Conservation (phyloP, 768 basidiomycete genomes). For the Psilocybe sp. region DNA sequence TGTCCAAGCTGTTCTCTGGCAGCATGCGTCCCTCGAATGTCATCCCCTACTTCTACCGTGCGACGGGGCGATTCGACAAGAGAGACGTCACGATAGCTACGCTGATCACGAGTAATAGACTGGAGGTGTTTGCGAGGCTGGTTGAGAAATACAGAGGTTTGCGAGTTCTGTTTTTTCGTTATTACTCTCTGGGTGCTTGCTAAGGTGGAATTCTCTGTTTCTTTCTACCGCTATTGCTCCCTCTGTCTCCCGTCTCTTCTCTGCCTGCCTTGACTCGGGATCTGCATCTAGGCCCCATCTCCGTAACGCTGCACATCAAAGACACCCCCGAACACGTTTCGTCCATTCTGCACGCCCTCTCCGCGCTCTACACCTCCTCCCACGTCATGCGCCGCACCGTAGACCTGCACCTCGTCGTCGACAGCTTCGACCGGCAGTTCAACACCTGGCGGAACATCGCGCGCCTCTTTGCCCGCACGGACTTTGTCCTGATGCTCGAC, state of each 20-base stretch:
- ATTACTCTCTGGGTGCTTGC: too few species aligned
- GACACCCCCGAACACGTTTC: slow-evolving; percentile 44
- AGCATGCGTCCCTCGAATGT: slow-evolving; percentile 74
- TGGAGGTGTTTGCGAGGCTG: slow-evolving; percentile 68
- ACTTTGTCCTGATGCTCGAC: slow-evolving; percentile 88
- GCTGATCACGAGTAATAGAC: slow-evolving; percentile 76
- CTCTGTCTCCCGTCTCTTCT: not conserved
- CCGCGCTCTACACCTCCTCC: slow-evolving; percentile 64
- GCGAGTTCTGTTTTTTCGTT: slow-evolving; percentile 3
- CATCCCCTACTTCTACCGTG: slow-evolving; percentile 80
- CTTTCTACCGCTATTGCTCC: too few species aligned
- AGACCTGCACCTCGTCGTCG: slow-evolving; percentile 85
- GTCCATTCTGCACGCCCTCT: slow-evolving; percentile 57
- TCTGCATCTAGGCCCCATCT: slow-evolving; percentile 64
- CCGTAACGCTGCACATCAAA: slow-evolving; percentile 76
- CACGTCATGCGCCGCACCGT: slow-evolving; percentile 65
- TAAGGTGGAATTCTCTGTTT: too few species aligned
- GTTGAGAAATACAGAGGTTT: slow-evolving; percentile 75
- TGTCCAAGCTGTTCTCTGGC: slow-evolving; percentile 68
- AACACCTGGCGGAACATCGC: slow-evolving; percentile 90
- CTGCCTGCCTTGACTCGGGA: not conserved
- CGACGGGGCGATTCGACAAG: slow-evolving; percentile 47
- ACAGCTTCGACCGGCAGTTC: slow-evolving; percentile 79
- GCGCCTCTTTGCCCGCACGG: slow-evolving; percentile 78
- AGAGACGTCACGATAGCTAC: slow-evolving; percentile 86